Base-by-base conservation (phyloP, 2,329 filamentous ascomycete species). In the Neonectria hederae region DNA sequence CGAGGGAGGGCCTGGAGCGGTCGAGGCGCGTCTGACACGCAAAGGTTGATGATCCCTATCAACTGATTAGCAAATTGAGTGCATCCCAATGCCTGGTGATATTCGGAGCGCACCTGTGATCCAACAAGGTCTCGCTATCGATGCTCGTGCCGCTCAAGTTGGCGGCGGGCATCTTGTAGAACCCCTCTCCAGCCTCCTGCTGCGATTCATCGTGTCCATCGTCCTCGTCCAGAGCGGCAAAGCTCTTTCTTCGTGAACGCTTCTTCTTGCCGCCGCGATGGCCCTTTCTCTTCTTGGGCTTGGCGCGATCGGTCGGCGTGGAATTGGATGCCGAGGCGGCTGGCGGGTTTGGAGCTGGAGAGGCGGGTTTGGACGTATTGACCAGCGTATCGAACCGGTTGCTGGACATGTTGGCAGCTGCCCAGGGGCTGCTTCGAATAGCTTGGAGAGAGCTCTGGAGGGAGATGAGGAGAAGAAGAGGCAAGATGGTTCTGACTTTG, bases 91-190 rank as follows among this genome's bases (percentile, higher is more conserved):
- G 45, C 19, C 26, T 26, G 9, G 26, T n/a, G 30, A 35, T 21
- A 21, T 13, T 45, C 9, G 43, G 11, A 52, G 67, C 81, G 66
- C 80, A 92, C 89, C 93, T 88, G 78, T 98, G 95, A 79, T 98
- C 95, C 19, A 98, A 82, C 70, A 98, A 82, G 8, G 88, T 90
- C 76, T 97, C 91, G 77, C 94, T 97, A 70, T 97, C 95, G 67
- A 98, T 82, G 77, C 95, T 98, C 1, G 92, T 94, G 72, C 86
- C 90, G 80, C 95, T 98, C 67, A 90, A 76, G 75, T 92, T 93
- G 48, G 82, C 79, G 8, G 82, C 75, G 55, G 81, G 78, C 63
- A 84, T 76, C 69, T 81, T 77, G 74, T 87, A 87, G 75, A 88
- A 84, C 49, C 78, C 81, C 63, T 82, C 76, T 62, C 78, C 69